A percentile compares a stretch with the other conserved stretches of the same genome.
These are phyloP conservation scores for Phaeotremella skinneri DNA, from an alignment of 768 basidiomycete genomes.

Conservation along the genomic window DNA sequence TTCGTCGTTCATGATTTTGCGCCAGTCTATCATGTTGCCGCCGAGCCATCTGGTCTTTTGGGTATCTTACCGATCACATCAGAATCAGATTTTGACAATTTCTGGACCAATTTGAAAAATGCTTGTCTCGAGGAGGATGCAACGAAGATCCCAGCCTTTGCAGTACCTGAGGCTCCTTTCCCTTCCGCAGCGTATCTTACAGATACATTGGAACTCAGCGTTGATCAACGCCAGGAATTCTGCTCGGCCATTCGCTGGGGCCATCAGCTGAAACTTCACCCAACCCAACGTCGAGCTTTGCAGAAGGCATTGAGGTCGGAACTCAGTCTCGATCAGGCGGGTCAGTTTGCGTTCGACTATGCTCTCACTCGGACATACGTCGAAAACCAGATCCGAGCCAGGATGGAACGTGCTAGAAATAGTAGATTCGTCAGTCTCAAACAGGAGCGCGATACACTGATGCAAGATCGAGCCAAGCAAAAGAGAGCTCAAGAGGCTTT, in stretches of 20 bases:
- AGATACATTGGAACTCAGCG: constrained; percentile 4
- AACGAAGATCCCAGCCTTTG: neutral
- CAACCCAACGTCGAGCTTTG: constrained; percentile 26
- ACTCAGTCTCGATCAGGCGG: constrained; percentile 23
- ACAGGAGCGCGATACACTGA: neutral
- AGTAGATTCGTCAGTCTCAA: neutral
- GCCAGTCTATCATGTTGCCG: constrained; percentile 63
- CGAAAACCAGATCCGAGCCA: constrained; percentile 14
- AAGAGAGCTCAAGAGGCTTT: constrained; percentile 21
- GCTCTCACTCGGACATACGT: constrained; percentile 22
- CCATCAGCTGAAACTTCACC: constrained; percentile 13
- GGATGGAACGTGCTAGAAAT: neutral
- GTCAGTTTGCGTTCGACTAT: constrained; percentile 26
- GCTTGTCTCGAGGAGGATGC: constrained; percentile 20
- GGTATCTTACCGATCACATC: constrained; percentile 56
- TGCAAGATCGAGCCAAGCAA: constrained; percentile 8
- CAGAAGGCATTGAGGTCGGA: constrained; percentile 15
- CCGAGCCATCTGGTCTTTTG: constrained; percentile 60
- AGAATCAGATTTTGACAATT: constrained; percentile 18
- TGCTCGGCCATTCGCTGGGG: constrained; percentile 18
- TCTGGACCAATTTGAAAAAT: constrained; percentile 21
- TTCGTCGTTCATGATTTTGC: constrained; percentile 63
- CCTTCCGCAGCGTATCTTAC: constrained; percentile 6
- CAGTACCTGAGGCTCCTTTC: constrained; percentile 1
- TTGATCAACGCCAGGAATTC: constrained; percentile 9